Base-by-base conservation (phyloP, 2,329 filamentous ascomycete genomes). In the Claviceps purpurea region DNA sequence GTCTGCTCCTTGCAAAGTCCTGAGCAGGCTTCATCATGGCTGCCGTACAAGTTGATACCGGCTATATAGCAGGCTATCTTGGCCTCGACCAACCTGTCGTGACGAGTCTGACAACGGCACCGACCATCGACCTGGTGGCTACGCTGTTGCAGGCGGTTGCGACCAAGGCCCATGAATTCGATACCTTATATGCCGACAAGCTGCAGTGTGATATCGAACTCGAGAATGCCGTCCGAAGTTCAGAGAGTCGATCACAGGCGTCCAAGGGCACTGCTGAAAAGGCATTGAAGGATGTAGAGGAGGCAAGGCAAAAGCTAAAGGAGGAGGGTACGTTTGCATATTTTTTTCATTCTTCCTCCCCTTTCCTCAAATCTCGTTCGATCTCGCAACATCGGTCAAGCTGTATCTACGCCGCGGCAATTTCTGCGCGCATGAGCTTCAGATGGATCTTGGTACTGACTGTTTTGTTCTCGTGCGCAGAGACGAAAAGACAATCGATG, bases 191-290 rank as follows among this genome's bases (percentile, higher is more conserved):
- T 60, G 84, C 91, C 10, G 87, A 95, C 58, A 97, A 96, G 70
- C 77, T 96, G 45, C 84, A 88, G 59, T 74, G 87, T 46, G 89
- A 95, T 61, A 93, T 98, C 45, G 90, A 97, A 72, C 78, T 97
- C 7, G 93, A 98, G 67, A 93, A 89, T 67, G 85, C 85, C 18
- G 84, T 95, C 47, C 84, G 89, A 60, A 86, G 80, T 58, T 84
- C 85, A 54, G 91, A 97, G 64, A 82, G 85, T 24, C 87, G 89
- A 68, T 83, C 84, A 58, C 88, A 91, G 63, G 80, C 83, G 8
- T 81, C 93, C 65, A 95, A 93, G 69, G 76, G 79, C 5, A 87
- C 85, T 1, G 79, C 89, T 45, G 89, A 94, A 56, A 91, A 91
- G 65, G 84, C 86, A 10, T 76, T 90, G 55, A 86, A 87, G 58